Base-by-base conservation (phyloP, 495 filamentous ascomycete genomes). In the Talaromyces ruber region DNA sequence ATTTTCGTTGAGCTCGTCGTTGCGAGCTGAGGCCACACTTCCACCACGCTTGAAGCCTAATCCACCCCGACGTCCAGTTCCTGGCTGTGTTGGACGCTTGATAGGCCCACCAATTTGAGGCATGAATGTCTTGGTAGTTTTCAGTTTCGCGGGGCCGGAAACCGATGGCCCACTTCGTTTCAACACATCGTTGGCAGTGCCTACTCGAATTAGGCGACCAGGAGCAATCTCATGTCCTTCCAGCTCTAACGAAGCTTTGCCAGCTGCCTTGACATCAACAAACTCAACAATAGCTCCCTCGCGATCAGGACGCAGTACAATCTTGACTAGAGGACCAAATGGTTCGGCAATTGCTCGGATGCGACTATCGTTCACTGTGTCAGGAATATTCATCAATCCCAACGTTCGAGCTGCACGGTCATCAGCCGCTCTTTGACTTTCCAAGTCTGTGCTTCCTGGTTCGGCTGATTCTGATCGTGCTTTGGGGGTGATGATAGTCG, bases 281-380 rank as follows among this genome's bases (percentile, higher is more conserved):
- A 86, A 96, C 68, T 98, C 94, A 50, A 97, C 79, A 57, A 93
- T 87, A 9, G 92, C 94, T n/a, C 94, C 93, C 64, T 86, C 83
- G 62, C 94, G 89, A 57, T 90, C 83, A 2, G 91, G 91, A 43
- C 83, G 79, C 43, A 88, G 69, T 14, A 78, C 66, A 32, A 88
- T 75, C 68, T 85, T 84, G 62, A 81, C 70, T 22, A 86, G 68
- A 24, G 72, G 71, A 22, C 82, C 84, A 55, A 74, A 82, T 11
- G 82, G 81, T 62, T 89, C 87, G 8, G 87, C 76, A 22, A 88
- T 71, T 14, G 78, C 73, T n/a, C 78, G 79, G 58, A 88, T 79
- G 1, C 84, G 83, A 9, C 82, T 80, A 62, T 86, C 82, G 57
- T 86, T 88, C 63, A 88, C 79, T 0, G 85, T 88, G 63, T 88